Evolutionary conservation across 495 filamentous ascomycete species (phyloP).

Genomic region (Cercophora sp.): DNA sequence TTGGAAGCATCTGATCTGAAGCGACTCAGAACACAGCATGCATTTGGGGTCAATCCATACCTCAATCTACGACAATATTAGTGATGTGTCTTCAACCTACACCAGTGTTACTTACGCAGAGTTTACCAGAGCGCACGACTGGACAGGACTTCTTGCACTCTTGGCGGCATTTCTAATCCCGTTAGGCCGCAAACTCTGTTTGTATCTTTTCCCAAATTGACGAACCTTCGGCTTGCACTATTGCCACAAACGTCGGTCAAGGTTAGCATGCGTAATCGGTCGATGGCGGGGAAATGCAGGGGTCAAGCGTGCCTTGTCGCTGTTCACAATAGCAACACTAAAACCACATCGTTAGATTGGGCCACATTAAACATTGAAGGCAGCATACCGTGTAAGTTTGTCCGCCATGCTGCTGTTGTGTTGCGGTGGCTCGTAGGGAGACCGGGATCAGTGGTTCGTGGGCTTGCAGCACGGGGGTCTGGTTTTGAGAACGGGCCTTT

Average conservation of each 20-base stretch:
- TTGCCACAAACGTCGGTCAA: constrained; percentile 13
- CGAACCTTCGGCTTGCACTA: constrained; percentile 96
- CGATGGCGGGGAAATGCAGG: not conserved
- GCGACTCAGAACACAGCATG: no score
- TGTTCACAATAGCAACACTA: constrained; percentile 96
- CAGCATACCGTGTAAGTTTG: constrained; percentile 77
- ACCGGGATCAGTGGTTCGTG: no score
- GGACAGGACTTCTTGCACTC: constrained; percentile 99
- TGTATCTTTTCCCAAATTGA: not conserved
- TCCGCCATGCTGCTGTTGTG: no score
- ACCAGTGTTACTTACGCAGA: constrained; percentile 49
- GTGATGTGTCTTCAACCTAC: not conserved
- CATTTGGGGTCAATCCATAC: no score
- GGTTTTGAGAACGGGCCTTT: constrained; percentile 9
- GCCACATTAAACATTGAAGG: no score
- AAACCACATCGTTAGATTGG: no score
- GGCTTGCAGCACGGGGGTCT: no score
- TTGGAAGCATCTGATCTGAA: no score
- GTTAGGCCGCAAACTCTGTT: constrained; percentile 9
- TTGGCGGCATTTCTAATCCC: constrained; percentile 57
- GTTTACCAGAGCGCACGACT: constrained; percentile 92
- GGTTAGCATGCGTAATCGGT: not conserved
- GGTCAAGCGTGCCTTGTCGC: constrained; percentile 76
- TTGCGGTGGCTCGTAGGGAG: no score
- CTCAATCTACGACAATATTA: constrained; percentile 20